Evolutionary conservation across 306 rosid genomes (phyloP).

Genomic region (Canavalia gladiata): DNA sequence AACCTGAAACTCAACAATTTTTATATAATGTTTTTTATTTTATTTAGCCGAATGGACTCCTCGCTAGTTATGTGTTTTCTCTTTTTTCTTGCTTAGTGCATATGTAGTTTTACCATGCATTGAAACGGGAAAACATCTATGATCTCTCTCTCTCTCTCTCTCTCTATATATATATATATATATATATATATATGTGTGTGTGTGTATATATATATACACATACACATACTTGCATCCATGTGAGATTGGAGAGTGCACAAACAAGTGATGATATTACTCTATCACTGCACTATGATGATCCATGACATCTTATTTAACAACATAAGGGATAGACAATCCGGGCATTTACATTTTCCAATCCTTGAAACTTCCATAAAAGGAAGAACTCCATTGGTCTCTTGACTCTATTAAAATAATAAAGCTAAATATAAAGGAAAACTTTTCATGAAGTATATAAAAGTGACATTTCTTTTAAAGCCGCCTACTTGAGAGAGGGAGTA

Average conservation of each 20-base stretch:
- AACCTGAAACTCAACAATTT: background rate
- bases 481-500: background rate
- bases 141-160: background rate
- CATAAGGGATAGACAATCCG: conserved; percentile 30
- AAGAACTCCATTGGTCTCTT: conserved; percentile 18
- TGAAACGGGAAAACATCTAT: conserved; percentile 33
- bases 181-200: too few species aligned
- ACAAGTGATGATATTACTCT: conserved; percentile 10
- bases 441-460: conserved; percentile 28
- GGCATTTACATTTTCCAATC: conserved; percentile 17
- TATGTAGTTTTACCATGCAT: conserved; percentile 35
- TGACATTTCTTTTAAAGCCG: conserved; percentile 23
- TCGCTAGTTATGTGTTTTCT: background rate
- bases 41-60: background rate
- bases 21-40: background rate
- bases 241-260: conserved; percentile 45
- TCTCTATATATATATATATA: too few species aligned
- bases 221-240: conserved; percentile 41
- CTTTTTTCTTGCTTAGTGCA: background rate
- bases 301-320: conserved; percentile 43
- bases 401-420: background rate
- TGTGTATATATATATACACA: too few species aligned
- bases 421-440: background rate
- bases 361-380: conserved; percentile 52
- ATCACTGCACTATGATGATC: background rate